phyloP scores from a whole-genome alignment of 73 alveolate species.

The Paramecium tetraurelia region DNA sequence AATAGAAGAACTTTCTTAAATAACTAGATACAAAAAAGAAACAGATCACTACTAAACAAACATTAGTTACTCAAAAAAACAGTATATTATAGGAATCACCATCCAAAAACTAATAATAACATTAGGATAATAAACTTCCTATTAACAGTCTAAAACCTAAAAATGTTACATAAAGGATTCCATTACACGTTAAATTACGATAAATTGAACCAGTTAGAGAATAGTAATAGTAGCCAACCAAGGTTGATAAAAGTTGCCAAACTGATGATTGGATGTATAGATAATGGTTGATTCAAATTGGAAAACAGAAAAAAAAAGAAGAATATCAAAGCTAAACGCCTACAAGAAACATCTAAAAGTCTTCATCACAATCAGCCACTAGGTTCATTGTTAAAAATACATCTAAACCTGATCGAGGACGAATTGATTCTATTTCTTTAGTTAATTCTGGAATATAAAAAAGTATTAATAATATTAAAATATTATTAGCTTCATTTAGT shows the following conservation, averaged over 20 bases:
- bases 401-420: background rate
- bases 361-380: slow-evolving; percentile 12
- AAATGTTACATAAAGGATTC: background rate
- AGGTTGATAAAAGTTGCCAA: background rate
- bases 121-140: slow-evolving; percentile 1
- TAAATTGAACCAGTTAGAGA: background rate
- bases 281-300: slow-evolving; percentile 3
- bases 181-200: background rate
- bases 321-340: background rate
- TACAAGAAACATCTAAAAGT: background rate
- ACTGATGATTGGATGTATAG: slow-evolving; percentile 50
- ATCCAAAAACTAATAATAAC: background rate
- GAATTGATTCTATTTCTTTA: slow-evolving; percentile 1
- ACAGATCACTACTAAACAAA: background rate
- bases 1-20: background rate
- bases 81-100: background rate
- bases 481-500: background rate
- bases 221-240: background rate
- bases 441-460: background rate
- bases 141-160: background rate
- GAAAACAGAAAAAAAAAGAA: background rate
- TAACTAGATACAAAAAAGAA: background rate
- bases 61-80: background rate
- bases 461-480: background rate
- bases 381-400: slow-evolving; percentile 7